Evolutionary conservation across 768 basidiomycete species (phyloP), one percentile per base, ranked within the genome.

Genomic region (Cystobasidium tubakii): DNA sequence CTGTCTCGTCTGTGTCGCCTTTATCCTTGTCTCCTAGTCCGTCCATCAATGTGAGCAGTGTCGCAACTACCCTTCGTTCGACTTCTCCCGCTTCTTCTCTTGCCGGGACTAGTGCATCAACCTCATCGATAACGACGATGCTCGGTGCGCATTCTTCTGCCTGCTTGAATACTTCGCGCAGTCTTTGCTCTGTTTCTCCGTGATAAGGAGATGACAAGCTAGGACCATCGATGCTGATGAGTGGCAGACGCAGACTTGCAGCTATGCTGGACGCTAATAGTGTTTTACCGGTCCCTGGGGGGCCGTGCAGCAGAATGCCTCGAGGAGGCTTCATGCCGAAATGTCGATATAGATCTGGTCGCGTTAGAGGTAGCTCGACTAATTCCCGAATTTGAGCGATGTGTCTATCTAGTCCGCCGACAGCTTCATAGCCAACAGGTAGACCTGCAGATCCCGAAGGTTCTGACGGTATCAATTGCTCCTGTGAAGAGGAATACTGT

Each of bases 211-310:
- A 92, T 0, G 90, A 91, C 25, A 98, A 85, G 79, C 97, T 93
- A 15, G 96, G 93, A 0, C 96, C 96, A 77, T 95, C 95, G 80
- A 98, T 88, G 64, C 92, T 87, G 76, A 99, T 86, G n/a, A 96
- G 90, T 31, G 88, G 87, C 7, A 92, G 90, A 34, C 86, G 86
- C 0, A 90, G 90, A 4, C 93, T 91, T 0, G 88, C 86, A 1
- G 95, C 93, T 73, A 99, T 93, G 17, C 93, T 91, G 75, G 92
- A 88, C 13, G 96, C 95, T 1, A 99, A 84, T 79, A 96, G 92
- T 0, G 96, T 99, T 83, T 99, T 99, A 19, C 96, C 96, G 10
- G 96, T 98, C 43, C 96, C 96, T 1, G 96, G 92, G 13, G 93
- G 94, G 13, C 96, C 96, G 81, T 97, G 89, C 0, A 99, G 86